Conservation (phyloP, 371 early-diverging fungal genomes). For the Mortierella sp. region DNA sequence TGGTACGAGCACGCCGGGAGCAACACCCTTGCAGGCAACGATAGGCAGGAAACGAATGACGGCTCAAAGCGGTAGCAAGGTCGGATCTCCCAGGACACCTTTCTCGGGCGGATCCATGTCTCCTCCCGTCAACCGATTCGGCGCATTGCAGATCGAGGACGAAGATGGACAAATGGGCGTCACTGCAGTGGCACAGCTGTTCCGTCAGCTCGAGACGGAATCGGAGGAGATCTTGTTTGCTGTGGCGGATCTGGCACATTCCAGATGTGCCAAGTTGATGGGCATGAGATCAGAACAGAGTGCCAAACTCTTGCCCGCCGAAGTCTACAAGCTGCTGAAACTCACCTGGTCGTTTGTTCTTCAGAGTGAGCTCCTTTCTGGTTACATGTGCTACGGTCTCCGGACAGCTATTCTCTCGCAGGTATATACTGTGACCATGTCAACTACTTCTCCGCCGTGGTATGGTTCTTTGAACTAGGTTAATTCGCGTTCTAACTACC, state of each 20-base stretch:
- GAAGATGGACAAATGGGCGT: constrained; percentile 37
- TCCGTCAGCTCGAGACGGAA: constrained; percentile 62
- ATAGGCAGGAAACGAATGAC: constrained; percentile 21
- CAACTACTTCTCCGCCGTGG: not conserved
- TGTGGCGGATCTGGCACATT: constrained; percentile 86
- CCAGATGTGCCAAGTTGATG: constrained; percentile 89
- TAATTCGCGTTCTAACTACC: not conserved
- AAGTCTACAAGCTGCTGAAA: constrained; percentile 86
- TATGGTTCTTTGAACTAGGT: no score
- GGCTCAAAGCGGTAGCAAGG: constrained; percentile 13
- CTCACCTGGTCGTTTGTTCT: constrained; percentile 85
- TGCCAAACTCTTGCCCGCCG: constrained; percentile 85
- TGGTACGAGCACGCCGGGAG: constrained; percentile 42
- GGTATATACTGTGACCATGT: constrained; percentile 10
- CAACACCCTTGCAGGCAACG: constrained; percentile 28
- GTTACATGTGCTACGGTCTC: constrained; percentile 87
- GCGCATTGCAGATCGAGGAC: constrained; percentile 26
- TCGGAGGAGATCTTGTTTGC: constrained; percentile 78
- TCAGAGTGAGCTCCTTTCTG: constrained; percentile 80
- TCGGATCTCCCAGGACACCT: constrained; percentile 22
- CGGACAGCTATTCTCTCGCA: constrained; percentile 70
- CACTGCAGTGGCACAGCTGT: constrained; percentile 28
- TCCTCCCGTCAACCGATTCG: constrained; percentile 27
- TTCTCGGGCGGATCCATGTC: constrained; percentile 17
- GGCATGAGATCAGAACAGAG: constrained; percentile 91